These are phyloP conservation scores for Pseudocercospora musae DNA, from an alignment of 2,329 filamentous ascomycete genomes.

Conservation along the genomic window DNA sequence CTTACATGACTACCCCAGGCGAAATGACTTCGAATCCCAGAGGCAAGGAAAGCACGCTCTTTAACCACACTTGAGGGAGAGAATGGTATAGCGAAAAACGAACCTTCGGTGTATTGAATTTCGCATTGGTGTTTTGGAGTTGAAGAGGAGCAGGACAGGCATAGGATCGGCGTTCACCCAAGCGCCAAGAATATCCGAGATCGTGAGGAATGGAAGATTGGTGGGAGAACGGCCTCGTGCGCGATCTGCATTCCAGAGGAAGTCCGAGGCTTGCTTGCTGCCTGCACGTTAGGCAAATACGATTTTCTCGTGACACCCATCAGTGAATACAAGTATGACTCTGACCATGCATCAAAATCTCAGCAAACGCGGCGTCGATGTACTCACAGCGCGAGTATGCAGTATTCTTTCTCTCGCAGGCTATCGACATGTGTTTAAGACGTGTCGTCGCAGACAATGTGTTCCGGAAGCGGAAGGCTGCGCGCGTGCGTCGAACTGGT, in stretches of 20 bases:
- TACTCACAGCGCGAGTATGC: background rate
- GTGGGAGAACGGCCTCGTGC: constrained; percentile 21
- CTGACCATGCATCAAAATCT: background rate
- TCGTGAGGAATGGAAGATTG: constrained; percentile 14
- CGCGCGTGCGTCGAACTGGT: constrained; percentile 2
- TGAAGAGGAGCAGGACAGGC: background rate
- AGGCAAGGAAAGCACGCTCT: background rate
- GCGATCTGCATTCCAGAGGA: constrained; percentile 14
- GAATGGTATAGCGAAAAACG: background rate
- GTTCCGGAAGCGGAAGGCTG: constrained; percentile 16
- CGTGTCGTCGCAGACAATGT: constrained; percentile 23
- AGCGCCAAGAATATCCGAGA: background rate
- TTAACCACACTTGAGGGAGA: background rate
- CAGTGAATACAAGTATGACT: constrained; percentile 10
- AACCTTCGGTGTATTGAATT: background rate
- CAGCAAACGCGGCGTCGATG: background rate
- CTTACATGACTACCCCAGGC: constrained; percentile 1
- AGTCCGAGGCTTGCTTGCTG: constrained; percentile 11
- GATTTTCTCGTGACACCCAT: background rate
- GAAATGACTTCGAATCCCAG: background rate
- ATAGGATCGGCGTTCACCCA: constrained; percentile 3
- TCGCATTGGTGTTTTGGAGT: background rate
- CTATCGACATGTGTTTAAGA: background rate
- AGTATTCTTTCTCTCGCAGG: background rate
- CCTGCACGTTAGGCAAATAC: constrained; percentile 19